Evolutionary conservation across 2,329 filamentous ascomycete species (phyloP).

Genomic region (Neurospora sp.): DNA sequence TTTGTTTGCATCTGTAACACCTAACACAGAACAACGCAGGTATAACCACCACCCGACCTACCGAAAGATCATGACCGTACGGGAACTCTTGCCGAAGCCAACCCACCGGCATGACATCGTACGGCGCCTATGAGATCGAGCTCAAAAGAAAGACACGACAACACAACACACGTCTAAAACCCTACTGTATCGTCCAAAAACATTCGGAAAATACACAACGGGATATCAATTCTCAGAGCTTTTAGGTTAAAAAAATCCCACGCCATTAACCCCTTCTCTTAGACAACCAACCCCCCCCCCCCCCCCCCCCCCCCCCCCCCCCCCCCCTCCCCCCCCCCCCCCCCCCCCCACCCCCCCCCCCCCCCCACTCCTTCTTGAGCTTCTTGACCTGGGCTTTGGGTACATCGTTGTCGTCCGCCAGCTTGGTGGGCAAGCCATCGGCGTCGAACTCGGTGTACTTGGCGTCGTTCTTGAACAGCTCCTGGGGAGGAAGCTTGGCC

Average conservation of each 20-base stretch:
- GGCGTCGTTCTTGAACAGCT: conserved; percentile 48
- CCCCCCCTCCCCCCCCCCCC: not conserved
- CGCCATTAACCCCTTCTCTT: not conserved
- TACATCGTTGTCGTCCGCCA: conserved; percentile 65
- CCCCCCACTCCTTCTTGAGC: conserved; percentile 67
- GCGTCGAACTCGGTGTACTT: conserved; percentile 69
- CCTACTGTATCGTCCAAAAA: not conserved
- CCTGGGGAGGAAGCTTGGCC: conserved; percentile 43
- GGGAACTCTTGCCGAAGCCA: too few species aligned
- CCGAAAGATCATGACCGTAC: too few species aligned
- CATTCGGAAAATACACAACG: not conserved
- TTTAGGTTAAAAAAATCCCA: not conserved
- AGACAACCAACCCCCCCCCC: not conserved
- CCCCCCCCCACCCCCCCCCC: too few species aligned
- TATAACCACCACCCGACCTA: too few species aligned
- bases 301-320: not conserved
- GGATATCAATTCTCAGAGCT: not conserved
- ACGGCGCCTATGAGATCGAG: too few species aligned
- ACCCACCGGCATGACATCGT: too few species aligned
- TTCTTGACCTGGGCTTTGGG: conserved; percentile 74
- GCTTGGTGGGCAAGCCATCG: conserved; percentile 69
- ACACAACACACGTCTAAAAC: not conserved
- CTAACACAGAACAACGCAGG: too few species aligned
- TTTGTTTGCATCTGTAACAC: not conserved
- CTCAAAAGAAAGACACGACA: too few species aligned